These are phyloP conservation scores for Bondarzewia mesenterica DNA, from an alignment of 1,284 basidiomycete species.

Conservation along the genomic window DNA sequence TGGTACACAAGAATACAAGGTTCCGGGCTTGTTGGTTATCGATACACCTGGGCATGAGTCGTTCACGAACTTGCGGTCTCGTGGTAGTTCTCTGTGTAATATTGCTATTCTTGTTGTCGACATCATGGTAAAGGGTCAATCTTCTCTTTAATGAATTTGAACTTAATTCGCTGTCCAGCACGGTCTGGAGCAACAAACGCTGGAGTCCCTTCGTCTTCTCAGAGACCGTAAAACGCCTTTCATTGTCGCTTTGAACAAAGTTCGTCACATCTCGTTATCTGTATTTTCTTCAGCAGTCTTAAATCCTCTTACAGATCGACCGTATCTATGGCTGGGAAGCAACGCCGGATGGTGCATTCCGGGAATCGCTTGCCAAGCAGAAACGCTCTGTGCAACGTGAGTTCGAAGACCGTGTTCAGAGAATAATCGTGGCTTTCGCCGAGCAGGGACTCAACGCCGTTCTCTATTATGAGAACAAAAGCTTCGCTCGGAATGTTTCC, in stretches of 20 bases:
- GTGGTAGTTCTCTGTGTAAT: constrained; percentile 97
- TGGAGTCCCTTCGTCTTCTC: constrained; percentile 92
- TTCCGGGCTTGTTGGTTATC: constrained; percentile 94
- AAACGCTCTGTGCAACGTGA: constrained; percentile 77
- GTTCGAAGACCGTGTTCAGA: constrained; percentile 84
- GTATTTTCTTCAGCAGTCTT: not conserved
- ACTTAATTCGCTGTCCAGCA: constrained; percentile 45
- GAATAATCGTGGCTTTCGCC: constrained; percentile 89
- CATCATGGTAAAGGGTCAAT: constrained; percentile 91
- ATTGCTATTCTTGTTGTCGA: constrained; percentile 99
- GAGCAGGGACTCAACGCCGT: constrained; percentile 96
- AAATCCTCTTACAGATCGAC: constrained; percentile 65
- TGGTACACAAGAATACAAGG: constrained; percentile 85
- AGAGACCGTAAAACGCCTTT: constrained; percentile 97
- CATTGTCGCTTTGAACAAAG: constrained; percentile 98
- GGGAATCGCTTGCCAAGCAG: constrained; percentile 87
- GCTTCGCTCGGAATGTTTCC: constrained; percentile 89
- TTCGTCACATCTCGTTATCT: constrained; percentile 19
- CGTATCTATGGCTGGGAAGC: constrained; percentile 95
- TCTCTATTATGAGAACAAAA: constrained; percentile 98
- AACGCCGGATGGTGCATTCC: constrained; percentile 89
- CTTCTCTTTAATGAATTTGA: no score
- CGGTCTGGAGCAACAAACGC: constrained; percentile 94
- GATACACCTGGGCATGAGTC: constrained; percentile 99
- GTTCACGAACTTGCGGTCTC: constrained; percentile 94